Conservation (phyloP, 2,329 filamentous ascomycete species). For the Claviceps quebecensis region DNA sequence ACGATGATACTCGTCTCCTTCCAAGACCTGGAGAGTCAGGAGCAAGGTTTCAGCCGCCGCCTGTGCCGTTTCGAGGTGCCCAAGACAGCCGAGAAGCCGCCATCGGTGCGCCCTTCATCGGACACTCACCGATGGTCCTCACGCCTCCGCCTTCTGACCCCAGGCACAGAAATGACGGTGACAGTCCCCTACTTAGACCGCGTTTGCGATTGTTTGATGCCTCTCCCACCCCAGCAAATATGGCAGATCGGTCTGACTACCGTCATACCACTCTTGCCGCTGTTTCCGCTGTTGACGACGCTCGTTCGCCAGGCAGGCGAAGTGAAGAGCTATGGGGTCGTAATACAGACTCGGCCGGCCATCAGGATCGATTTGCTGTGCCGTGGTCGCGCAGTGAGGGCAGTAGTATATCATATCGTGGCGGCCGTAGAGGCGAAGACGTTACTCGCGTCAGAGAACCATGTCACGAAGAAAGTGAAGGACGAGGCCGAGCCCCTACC, state of each 20-base stretch:
- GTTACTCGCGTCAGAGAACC: not conserved
- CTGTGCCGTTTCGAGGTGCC: not conserved
- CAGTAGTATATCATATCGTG: not conserved
- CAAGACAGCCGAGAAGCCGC: not conserved
- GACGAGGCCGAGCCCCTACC: not conserved
- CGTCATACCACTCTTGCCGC: not conserved
- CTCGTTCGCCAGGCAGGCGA: not conserved
- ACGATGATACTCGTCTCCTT: not conserved
- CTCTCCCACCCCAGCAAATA: not conserved
- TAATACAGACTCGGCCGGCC: not conserved
- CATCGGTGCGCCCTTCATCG: not conserved
- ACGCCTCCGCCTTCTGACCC: slow-evolving; percentile 6
- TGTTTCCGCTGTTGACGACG: not conserved
- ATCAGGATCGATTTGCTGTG: not conserved
- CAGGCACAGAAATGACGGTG: not conserved
- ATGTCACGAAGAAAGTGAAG: not conserved
- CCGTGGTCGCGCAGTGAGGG: not conserved
- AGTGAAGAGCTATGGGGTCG: not conserved
- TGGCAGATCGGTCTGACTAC: not conserved
- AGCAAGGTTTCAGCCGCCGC: not conserved
- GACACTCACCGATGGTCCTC: not conserved
- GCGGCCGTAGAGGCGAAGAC: not conserved
- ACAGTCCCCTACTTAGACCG: not conserved
- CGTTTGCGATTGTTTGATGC: not conserved
- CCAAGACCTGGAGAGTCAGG: not conserved